Conservation (phyloP, 805 yeast genomes). For the Clavispora vitiphila region DNA sequence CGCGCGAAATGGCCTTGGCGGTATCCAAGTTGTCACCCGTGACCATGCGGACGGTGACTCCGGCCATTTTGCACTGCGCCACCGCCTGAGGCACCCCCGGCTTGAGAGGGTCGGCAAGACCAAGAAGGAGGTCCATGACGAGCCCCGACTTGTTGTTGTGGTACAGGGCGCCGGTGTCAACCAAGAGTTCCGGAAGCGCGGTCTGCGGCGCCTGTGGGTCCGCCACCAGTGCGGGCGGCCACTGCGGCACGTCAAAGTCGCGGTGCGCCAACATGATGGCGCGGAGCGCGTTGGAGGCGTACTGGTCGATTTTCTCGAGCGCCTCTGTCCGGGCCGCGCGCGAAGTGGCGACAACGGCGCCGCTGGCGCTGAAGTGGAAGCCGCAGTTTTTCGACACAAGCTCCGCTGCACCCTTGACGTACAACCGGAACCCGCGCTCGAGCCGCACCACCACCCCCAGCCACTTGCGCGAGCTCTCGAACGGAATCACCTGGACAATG, state of each 20-base stretch:
- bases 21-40: conserved; percentile 94
- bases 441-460: conserved; percentile 68
- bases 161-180: conserved; percentile 14
- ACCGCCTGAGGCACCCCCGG: conserved; percentile 90
- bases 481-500: conserved; percentile 74
- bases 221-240: conserved; percentile 64
- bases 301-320: conserved; percentile 37
- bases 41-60: conserved; percentile 95
- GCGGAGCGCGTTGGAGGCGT: conserved; percentile 78
- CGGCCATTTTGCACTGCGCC: conserved; percentile 78
- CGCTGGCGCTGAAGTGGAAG: conserved; percentile 23
- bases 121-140: conserved; percentile 60
- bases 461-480: conserved; percentile 91
- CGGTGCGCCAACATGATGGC: conserved; percentile 85
- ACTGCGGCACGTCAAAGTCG: conserved; percentile 49
- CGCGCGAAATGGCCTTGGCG: conserved; percentile 84
- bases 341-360: conserved; percentile 25
- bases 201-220: conserved; percentile 24
- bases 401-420: conserved; percentile 93
- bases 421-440: conserved; percentile 51
- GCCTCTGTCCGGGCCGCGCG: conserved; percentile 24
- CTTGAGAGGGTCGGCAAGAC: conserved; percentile 93
- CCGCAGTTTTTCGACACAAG: conserved; percentile 63
- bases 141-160: conserved; percentile 11
- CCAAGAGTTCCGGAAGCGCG: conserved; percentile 37